Base-by-base conservation (phyloP, 345 rosid species). In the Raphanus sativus region DNA sequence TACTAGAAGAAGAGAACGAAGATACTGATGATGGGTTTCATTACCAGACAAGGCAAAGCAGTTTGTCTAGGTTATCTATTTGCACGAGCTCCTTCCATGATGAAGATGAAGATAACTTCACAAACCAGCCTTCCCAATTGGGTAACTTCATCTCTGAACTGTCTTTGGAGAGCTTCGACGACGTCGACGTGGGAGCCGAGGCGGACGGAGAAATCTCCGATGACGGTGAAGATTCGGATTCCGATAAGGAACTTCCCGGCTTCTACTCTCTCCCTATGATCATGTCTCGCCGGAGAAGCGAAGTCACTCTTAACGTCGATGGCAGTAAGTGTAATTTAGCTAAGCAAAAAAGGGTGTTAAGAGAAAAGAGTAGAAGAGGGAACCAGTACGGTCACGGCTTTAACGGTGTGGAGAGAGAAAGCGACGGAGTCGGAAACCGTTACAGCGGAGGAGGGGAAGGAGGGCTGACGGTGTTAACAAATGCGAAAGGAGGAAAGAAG, bases 401-500 rank as follows among this genome's bases (percentile, higher is more conserved):
- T 63, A 69, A 67, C 66, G 69, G 77, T 80, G 94, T 82, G 64
- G 97, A 89, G 79, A 93, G 88, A 36, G 65, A 72, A 2, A 68
- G 78, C 8, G 78, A 69, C 8, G 86, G 91, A 12, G 66, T 67
- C 4, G 83, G 87, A 11, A 58, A 85, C n/a, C 87, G 97, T 9
- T 2, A 70, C 69, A 55, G 89, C 67, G 93, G 84, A 62, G 94
- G 88, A 82, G 87, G 87, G 26, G 60, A 55, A 70, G 89, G 83
- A 52, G 97, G 89, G 8, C 86, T 90, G 75, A 75, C 89, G 85
- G 89, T 92, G 86, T 88, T 94, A 56, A 89, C 97, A 30, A 86
- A 88, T 83, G 89, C 96, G 3, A 94, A 84, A 65, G 98, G 97
- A 75, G 98, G 96, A 54, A 75, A 72, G 40, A 85, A 91, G 82